These are phyloP conservation scores for Neurospora sp. DNA, from an alignment of 495 filamentous ascomycete species.

Conservation along the genomic window DNA sequence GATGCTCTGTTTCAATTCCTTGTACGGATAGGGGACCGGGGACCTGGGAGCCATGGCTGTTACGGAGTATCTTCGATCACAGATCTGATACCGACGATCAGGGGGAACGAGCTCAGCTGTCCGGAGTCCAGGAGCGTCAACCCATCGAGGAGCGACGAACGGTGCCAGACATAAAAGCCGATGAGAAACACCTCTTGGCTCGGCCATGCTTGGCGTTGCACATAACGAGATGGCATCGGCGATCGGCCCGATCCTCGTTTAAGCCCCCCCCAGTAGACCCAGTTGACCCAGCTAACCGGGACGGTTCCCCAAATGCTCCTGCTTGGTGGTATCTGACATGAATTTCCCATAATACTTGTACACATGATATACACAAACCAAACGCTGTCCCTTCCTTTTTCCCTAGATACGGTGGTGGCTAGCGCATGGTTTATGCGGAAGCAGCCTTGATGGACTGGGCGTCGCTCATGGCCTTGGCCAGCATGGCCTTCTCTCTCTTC, in stretches of 20 bases:
- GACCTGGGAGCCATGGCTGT: background rate
- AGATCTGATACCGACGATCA: background rate
- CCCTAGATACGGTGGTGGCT: background rate
- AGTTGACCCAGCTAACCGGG: background rate
- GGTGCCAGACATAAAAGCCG: background rate
- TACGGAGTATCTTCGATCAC: background rate
- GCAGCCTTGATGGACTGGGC: conserved; percentile 22
- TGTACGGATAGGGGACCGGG: background rate
- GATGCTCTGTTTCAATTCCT: background rate
- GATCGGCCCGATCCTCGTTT: background rate
- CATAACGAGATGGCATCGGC: background rate
- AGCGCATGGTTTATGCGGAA: background rate
- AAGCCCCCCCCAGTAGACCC: background rate
- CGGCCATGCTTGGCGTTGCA: background rate
- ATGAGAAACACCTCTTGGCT: background rate
- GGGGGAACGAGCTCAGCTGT: background rate
- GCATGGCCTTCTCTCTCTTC: conserved; percentile 48
- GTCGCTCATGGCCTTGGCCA: conserved; percentile 22
- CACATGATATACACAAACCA: conserved; percentile 16
- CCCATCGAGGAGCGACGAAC: background rate
- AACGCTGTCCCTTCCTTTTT: background rate
- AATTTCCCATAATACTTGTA: conserved; percentile 5
- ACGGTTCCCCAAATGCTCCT: background rate
- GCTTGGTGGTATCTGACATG: background rate
- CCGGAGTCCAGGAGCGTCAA: background rate